Evolutionary conservation across 768 basidiomycete genomes (phyloP).

Genomic region (Mycena vitilis): DNA sequence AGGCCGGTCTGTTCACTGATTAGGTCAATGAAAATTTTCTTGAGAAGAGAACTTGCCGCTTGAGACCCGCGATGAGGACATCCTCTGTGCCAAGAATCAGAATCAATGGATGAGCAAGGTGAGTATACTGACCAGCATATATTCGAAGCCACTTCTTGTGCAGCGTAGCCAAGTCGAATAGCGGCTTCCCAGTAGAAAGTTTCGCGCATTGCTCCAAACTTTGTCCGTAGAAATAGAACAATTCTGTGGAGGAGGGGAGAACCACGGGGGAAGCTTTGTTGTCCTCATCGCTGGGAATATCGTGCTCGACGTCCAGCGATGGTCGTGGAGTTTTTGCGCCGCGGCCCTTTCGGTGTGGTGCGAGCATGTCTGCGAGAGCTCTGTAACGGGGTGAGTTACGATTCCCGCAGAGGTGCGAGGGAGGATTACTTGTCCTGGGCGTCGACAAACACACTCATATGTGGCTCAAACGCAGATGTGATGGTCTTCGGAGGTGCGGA

Average conservation of each 20-base stretch:
- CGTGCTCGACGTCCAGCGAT: conserved; percentile 70
- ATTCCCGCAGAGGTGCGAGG: conserved; percentile 11
- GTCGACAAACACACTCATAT: conserved; percentile 94
- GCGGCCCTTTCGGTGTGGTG: conserved; percentile 73
- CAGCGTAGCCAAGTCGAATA: conserved; percentile 83
- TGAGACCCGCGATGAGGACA: conserved; percentile 78
- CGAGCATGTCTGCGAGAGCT: conserved; percentile 90
- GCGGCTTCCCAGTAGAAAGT: conserved; percentile 83
- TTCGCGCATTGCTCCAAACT: conserved; percentile 95
- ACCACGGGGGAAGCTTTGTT: conserved; percentile 71
- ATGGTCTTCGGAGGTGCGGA: conserved; percentile 75
- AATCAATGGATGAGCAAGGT: conserved; percentile 8
- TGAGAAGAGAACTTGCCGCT: conserved; percentile 60
- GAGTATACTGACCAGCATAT: conserved; percentile 78
- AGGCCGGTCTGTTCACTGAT: conserved; percentile 48
- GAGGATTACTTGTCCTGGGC: conserved; percentile 89
- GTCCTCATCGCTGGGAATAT: conserved; percentile 52
- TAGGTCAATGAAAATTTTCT: neutral
- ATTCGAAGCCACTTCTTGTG: conserved; percentile 95
- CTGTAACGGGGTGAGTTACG: conserved; percentile 51
- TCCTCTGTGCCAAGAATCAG: conserved; percentile 72
- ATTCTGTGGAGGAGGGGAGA: conserved; percentile 92
- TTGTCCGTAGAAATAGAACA: conserved; percentile 98
- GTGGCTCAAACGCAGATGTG: conserved; percentile 90
- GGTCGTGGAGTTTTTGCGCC: conserved; percentile 58